Conservation (phyloP, 345 rosid species). For the Anastatica hierochuntica region DNA sequence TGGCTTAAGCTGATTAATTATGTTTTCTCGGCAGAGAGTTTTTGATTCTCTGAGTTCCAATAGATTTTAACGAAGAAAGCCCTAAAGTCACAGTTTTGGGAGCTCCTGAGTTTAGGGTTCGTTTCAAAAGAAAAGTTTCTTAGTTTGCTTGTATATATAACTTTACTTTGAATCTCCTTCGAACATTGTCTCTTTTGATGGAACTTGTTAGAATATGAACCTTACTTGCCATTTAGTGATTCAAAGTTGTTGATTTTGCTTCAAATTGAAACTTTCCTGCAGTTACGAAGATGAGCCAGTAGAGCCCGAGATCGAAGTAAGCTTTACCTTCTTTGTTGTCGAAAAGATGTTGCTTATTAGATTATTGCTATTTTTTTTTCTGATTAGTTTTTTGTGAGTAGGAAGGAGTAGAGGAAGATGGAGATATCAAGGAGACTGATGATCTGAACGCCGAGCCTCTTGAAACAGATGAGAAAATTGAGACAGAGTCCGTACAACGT, state of each 20-base stretch:
- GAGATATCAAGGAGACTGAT: conserved; percentile 46
- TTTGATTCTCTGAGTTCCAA: background rate
- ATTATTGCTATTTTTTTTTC: background rate
- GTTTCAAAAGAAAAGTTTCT: no score
- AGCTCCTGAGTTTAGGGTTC: no score
- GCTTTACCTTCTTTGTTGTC: background rate
- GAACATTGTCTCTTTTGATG: background rate
- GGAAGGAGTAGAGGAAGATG: conserved; percentile 77
- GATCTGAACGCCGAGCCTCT: conserved; percentile 48
- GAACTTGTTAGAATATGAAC: background rate
- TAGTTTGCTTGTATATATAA: no score
- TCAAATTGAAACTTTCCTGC: conserved; percentile 16
- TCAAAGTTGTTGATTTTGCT: background rate
- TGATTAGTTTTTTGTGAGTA: conserved; percentile 18
- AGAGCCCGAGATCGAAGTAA: conserved; percentile 83
- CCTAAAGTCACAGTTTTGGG: background rate
- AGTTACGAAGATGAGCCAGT: conserved; percentile 89
- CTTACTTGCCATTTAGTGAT: no score
- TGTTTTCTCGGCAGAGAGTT: background rate
- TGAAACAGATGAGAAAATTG: conserved; percentile 55
- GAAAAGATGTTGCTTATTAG: background rate
- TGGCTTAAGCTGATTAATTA: no score
- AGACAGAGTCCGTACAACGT: conserved; percentile 26
- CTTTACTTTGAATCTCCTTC: no score
- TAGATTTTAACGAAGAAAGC: background rate